A percentile compares a stretch with the other conserved stretches of the same genome.
Conservation (phyloP, 2,329 filamentous ascomycete species). For the Venturiaceae sp. region DNA sequence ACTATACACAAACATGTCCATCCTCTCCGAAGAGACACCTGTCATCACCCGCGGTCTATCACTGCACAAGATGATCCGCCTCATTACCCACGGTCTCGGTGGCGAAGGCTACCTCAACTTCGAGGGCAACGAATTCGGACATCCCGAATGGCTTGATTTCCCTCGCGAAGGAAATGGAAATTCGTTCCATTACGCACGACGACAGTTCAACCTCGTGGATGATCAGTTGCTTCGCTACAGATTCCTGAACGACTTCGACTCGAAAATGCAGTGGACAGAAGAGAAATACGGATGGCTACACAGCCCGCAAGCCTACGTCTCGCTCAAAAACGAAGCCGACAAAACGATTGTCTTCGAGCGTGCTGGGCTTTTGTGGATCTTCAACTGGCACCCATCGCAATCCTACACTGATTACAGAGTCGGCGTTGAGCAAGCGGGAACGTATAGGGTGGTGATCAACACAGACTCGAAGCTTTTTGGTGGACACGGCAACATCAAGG, state of each 20-base stretch:
- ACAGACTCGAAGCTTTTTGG: conserved; percentile 70
- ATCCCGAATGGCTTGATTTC: conserved; percentile 98
- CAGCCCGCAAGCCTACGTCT: conserved; percentile 78
- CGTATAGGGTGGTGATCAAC: conserved; percentile 78
- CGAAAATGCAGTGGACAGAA: conserved; percentile 80
- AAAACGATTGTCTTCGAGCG: conserved; percentile 96
- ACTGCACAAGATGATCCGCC: conserved; percentile 94
- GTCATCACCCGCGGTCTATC: conserved; percentile 85
- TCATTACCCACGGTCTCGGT: conserved; percentile 82
- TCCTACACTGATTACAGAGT: conserved; percentile 91
- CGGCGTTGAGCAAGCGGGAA: conserved; percentile 74
- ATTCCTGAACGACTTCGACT: conserved; percentile 90
- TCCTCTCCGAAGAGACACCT: conserved; percentile 70
- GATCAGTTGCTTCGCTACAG: conserved; percentile 78
- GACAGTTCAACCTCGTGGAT: conserved; percentile 87
- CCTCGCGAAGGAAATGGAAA: conserved; percentile 87
- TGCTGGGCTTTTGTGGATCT: conserved; percentile 80
- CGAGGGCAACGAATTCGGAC: conserved; percentile 96
- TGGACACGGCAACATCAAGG: conserved; percentile 67
- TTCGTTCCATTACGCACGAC: conserved; percentile 87
- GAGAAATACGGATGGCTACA: conserved; percentile 87
- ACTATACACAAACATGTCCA: conserved; percentile 97
- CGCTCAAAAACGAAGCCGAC: conserved; percentile 84
- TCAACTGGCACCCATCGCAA: conserved; percentile 83
- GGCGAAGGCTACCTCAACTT: conserved; percentile 98